Evolutionary conservation across 768 basidiomycete species (phyloP).

Genomic region (Dioszegia crocea): DNA sequence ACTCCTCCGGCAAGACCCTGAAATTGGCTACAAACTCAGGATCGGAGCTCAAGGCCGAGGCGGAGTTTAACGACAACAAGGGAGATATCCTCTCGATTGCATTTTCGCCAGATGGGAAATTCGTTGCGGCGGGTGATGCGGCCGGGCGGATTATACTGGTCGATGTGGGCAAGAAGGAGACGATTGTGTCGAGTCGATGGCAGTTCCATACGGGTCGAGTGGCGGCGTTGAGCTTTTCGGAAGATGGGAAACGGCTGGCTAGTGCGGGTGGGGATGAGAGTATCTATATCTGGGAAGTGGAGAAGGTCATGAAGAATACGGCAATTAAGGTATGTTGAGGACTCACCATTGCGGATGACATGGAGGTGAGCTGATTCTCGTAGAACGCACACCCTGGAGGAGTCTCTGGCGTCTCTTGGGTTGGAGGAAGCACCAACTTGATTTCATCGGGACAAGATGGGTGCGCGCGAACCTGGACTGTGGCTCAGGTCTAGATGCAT

Average conservation of each 20-base stretch:
- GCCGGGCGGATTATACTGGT: conserved; percentile 76
- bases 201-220: conserved; percentile 78
- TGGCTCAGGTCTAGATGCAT: conserved; percentile 19
- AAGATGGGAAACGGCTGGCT: conserved; percentile 69
- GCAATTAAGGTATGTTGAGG: conserved; percentile 61
- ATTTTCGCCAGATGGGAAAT: conserved; percentile 70
- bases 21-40: conserved; percentile 70
- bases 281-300: conserved; percentile 79
- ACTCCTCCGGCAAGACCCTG: conserved; percentile 66
- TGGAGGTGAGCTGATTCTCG: conserved; percentile 7
- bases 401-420: conserved; percentile 75
- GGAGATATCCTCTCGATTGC: conserved; percentile 69
- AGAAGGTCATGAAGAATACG: conserved; percentile 64
- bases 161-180: conserved; percentile 61
- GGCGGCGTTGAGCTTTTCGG: conserved; percentile 70
- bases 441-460: conserved; percentile 76
- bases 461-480: conserved; percentile 58
- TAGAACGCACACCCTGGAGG: conserved; percentile 79
- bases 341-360: neutral
- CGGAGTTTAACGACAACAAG: conserved; percentile 56
- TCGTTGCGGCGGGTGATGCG: conserved; percentile 80
- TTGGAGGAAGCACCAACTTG: conserved; percentile 57
- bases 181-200: conserved; percentile 58
- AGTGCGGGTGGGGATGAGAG: conserved; percentile 91
- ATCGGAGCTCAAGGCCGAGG: conserved; percentile 57